Base-by-base conservation (phyloP, 2,329 filamentous ascomycete genomes). In the Diaporthe helianthi region DNA sequence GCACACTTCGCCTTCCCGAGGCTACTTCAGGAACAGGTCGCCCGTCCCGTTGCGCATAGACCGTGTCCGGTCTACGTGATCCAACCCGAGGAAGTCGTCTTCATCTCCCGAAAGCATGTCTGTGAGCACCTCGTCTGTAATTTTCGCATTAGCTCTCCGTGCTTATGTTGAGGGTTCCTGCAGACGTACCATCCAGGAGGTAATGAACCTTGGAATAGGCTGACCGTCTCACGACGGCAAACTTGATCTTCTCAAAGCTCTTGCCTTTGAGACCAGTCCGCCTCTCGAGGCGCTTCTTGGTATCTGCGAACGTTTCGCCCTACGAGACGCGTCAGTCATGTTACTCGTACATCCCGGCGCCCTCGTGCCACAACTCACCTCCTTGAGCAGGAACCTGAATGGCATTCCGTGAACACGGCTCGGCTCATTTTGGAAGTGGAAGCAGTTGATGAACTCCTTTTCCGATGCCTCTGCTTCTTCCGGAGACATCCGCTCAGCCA, bases 201-300 rank as follows among this genome's bases (percentile, higher is more conserved):
- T 97, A 97, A 70, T 89, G 87, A 31, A 94, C 92, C 76, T 92
- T 93, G 47, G 92, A 89, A 80, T 93, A 97, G 51, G 84, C 84
- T 64, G 89, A 86, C 78, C 92, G 85, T 78, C 90, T 85, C 64
- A 98, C 87, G 38, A 97, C 81, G 8, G 94, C 92, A 83, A 99
- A 98, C 80, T 97, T 98, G 80, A 99, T 96, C 85, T 98, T 98
- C 80, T 99, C 95, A 74, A 99, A 94, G 73, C 93, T 93, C 85
- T 99, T 99, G 79, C 96, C 97, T 81, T 98, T 98, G 82, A 99
- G 90, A 31, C 94, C 94, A 0, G 93, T 97, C 70, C 95, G 87
- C 80, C 94, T 95, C 74, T 96, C 94, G 4, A 99, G 84, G n/a
- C 96, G 90, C 81, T 97, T 93, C 83, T 95, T 98, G 52, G 94